Conservation (phyloP, 2,329 filamentous ascomycete genomes). For the Xylariales sp. region DNA sequence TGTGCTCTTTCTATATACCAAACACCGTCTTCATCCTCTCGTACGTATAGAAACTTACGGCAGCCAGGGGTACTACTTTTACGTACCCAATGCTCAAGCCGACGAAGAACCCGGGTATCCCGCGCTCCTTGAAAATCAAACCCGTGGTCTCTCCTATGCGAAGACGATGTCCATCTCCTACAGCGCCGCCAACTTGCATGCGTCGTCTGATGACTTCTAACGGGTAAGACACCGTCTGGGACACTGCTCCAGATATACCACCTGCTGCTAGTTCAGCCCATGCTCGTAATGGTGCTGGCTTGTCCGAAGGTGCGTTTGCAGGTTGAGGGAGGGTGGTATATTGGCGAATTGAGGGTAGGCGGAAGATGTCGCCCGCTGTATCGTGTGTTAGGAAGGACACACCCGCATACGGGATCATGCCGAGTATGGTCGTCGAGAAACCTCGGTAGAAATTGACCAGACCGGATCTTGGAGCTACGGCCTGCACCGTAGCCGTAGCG, state of each 20-base stretch:
- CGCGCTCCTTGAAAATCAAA: constrained; percentile 71
- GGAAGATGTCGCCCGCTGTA: constrained; percentile 78
- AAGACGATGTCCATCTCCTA: constrained; percentile 80
- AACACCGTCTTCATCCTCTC: constrained; percentile 59
- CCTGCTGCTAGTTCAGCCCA: constrained; percentile 86
- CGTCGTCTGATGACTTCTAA: constrained; percentile 85
- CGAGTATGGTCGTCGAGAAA: constrained; percentile 82
- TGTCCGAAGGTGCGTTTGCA: constrained; percentile 46
- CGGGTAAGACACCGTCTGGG: constrained; percentile 89
- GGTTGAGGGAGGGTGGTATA: constrained; percentile 72
- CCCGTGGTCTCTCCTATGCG: constrained; percentile 73
- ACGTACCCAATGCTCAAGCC: constrained; percentile 92
- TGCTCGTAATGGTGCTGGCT: constrained; percentile 69
- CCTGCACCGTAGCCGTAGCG: constrained; percentile 41
- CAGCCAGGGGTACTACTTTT: constrained; percentile 87
- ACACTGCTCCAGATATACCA: constrained; percentile 80
- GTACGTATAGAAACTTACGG: constrained; percentile 63
- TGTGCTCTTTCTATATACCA: constrained; percentile 66
- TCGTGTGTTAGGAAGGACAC: constrained; percentile 96
- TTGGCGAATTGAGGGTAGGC: constrained; percentile 58
- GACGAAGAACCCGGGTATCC: constrained; percentile 81
- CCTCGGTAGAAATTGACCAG: constrained; percentile 92
- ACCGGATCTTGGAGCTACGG: constrained; percentile 59
- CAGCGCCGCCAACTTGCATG: constrained; percentile 95
- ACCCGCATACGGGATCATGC: constrained; percentile 96